Evolutionary conservation across 768 basidiomycete genomes (phyloP).

Genomic region (Macrolepiota fuliginosa): DNA sequence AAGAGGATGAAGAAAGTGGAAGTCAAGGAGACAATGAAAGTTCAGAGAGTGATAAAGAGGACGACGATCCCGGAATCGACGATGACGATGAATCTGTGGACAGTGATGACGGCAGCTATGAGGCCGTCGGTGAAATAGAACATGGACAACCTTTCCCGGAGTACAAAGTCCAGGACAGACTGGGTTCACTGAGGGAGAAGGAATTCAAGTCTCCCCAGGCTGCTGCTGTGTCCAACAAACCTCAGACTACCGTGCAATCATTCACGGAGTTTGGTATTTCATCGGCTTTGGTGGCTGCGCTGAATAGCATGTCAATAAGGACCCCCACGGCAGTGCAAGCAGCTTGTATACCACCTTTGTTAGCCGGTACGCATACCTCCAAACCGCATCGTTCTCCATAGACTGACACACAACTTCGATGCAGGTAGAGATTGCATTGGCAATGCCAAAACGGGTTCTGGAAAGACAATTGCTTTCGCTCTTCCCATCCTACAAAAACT

Average conservation of each 20-base stretch:
- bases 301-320: conserved; percentile 82
- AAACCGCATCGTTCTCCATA: neutral
- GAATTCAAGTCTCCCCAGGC: conserved; percentile 6
- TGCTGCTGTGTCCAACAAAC: conserved; percentile 14
- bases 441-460: conserved; percentile 96
- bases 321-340: conserved; percentile 85
- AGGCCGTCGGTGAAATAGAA: conserved; percentile 12
- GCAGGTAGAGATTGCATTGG: conserved; percentile 96
- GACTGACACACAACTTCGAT: neutral
- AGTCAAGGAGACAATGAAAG: too few species aligned
- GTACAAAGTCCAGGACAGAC: conserved; percentile 19
- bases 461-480: conserved; percentile 97
- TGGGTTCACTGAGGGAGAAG: conserved; percentile 14
- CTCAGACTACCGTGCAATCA: conserved; percentile 22
- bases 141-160: conserved; percentile 9
- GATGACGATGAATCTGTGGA: conserved; percentile 4
- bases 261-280: conserved; percentile 65
- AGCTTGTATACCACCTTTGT: conserved; percentile 85
- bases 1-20: too few species aligned
- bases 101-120: neutral
- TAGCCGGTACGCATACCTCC: conserved; percentile 55
- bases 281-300: conserved; percentile 54
- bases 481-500: conserved; percentile 91
- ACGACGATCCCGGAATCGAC: neutral
- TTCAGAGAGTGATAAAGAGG: too few species aligned